Base-by-base conservation (phyloP, 352 stramenopile genomes). In the Phytophthora syringae region DNA sequence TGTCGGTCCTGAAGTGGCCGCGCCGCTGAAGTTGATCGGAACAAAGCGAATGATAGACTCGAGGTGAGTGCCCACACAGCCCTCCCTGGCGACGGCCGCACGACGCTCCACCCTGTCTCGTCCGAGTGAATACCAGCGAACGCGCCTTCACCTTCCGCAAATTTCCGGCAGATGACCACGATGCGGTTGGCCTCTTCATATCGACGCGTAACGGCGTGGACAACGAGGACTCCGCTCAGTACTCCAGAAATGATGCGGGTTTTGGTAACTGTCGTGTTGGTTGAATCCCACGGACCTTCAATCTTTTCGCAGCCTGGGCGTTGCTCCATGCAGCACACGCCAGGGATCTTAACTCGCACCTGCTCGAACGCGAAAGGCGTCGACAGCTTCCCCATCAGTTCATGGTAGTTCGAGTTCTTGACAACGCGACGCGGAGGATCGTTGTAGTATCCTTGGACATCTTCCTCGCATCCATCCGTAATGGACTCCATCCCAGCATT, bases 131-230 rank as follows among this genome's bases (percentile, higher is more conserved):
- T 77, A 0, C 71, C 72, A 52, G 67, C 74, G 36, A 73, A 72
- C 11, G 16, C 32, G 1, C 72, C 58, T 32, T 76, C 74, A 10
- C 77, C 75, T 37, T 88, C 72, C 0, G 57, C 69, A 16, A 84
- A 74, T 16, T 76, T 76, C 18, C 76, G 74, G 69, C 73, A 90
- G 25, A 89, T 72, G 7, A 86, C 32, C 54, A 89, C 74, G 25
- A 80, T 64, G 9, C 82, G 79, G n/a, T 77, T 47, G 1, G 27
- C 32, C 27, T 89, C 78, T 7, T 69, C 60, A 44, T 84, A 90
- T 48, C 61, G 54, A 1, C 68, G 66, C 57, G 72, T 74, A 36
- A 89, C 68, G 39, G 21, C 39, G 24, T 73, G 55, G 11, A 70
- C 36, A 7, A 66, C 42, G 5, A 72, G 11, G 1, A 21, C 66